Conservation (phyloP, 78 protist species). For the Planoprotostelium fungivorum region DNA sequence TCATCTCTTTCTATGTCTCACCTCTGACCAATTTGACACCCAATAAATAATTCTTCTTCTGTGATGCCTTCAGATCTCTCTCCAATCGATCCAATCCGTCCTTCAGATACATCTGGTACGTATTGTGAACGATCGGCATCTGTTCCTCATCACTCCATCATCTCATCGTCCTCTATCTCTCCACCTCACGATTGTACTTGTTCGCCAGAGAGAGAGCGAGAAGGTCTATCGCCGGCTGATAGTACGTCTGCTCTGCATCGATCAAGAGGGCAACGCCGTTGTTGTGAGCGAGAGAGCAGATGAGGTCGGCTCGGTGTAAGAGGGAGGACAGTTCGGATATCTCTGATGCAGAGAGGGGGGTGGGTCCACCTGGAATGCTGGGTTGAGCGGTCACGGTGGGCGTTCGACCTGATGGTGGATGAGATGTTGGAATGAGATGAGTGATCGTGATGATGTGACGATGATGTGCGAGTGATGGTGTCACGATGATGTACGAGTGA, state of each 20-base stretch:
- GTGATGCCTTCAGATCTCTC: constrained; percentile 8
- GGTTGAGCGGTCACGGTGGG: neutral
- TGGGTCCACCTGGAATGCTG: neutral
- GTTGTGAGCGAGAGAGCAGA: constrained; percentile 18
- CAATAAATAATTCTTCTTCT: constrained; percentile 10
- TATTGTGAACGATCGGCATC: constrained; percentile 45
- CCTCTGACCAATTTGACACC: constrained; percentile 62
- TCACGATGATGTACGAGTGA: no score
- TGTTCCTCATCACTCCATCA: neutral
- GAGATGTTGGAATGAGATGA: no score
- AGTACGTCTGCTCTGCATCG: constrained; percentile 63
- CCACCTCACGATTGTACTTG: constrained; percentile 23
- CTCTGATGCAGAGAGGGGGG: neutral
- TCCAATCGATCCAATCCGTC: constrained; percentile 21
- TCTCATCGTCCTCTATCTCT: neutral
- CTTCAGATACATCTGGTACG: constrained; percentile 47
- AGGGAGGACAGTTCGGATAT: constrained; percentile 2
- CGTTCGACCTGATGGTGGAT: neutral
- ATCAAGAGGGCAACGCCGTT: constrained; percentile 24
- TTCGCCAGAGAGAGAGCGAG: constrained; percentile 24
- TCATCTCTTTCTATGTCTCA: no score
- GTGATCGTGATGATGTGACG: no score
- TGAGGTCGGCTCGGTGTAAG: constrained; percentile 17
- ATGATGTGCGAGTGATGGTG: no score
- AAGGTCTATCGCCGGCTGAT: constrained; percentile 54